A percentile compares a stretch with the other conserved stretches of the same genome.
These are phyloP conservation scores for Exidia glandulosa DNA, from an alignment of 768 basidiomycete species.

Conservation along the genomic window DNA sequence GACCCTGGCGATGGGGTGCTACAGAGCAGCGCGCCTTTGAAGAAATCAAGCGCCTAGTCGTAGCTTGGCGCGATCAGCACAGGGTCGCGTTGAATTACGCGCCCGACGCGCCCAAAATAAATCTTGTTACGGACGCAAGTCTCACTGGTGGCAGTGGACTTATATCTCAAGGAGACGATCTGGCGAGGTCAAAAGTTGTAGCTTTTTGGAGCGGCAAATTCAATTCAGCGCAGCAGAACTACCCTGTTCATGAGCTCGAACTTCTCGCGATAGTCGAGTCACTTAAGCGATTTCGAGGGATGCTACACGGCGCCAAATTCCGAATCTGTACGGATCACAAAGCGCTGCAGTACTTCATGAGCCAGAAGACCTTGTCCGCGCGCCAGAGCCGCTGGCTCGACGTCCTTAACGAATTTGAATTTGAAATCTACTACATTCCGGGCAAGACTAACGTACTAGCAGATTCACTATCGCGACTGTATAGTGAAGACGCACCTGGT, in stretches of 20 bases:
- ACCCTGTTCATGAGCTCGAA: slow-evolving; percentile 31
- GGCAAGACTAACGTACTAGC: slow-evolving; percentile 3
- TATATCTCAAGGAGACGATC: slow-evolving; percentile 16
- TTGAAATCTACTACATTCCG: not conserved
- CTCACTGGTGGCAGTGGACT: slow-evolving; percentile 20
- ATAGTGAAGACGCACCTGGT: slow-evolving; percentile 12
- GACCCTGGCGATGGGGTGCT: slow-evolving; percentile 15
- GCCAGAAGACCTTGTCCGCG: not conserved
- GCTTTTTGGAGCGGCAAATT: slow-evolving; percentile 29
- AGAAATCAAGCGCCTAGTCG: slow-evolving; percentile 15
- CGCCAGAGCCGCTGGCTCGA: slow-evolving; percentile 3
- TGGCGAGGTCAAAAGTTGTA: slow-evolving; percentile 14
- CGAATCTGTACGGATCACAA: slow-evolving; percentile 4
- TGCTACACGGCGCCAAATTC: slow-evolving; percentile 17
- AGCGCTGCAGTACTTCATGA: slow-evolving; percentile 1
- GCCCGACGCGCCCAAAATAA: slow-evolving; percentile 11
- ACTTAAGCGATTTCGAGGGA: slow-evolving; percentile 22
- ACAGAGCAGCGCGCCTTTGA: slow-evolving; percentile 24
- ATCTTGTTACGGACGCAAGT: slow-evolving; percentile 23
- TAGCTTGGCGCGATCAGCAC: slow-evolving; percentile 11
- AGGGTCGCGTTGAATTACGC: slow-evolving; percentile 8
- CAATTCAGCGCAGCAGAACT: slow-evolving; percentile 27
- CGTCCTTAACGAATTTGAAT: slow-evolving; percentile 2
- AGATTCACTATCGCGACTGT: slow-evolving; percentile 14
- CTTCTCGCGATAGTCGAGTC: slow-evolving; percentile 21